A percentile compares a stretch with the other conserved stretches of the same genome.
Evolutionary conservation across 495 filamentous ascomycete genomes (phyloP).

Genomic region (Chaetomidium leptoderma): DNA sequence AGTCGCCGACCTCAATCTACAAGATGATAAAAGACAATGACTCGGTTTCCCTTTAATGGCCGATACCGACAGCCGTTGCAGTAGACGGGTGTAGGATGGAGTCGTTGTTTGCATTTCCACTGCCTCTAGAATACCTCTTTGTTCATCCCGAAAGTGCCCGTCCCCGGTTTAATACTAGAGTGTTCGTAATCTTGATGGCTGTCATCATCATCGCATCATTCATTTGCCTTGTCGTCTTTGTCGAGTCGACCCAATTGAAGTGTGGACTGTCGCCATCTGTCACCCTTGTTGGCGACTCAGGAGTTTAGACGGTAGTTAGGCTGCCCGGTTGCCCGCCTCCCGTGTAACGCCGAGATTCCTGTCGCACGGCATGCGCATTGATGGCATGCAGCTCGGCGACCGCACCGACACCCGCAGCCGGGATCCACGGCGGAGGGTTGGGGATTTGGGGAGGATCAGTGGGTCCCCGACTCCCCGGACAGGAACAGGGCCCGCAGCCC

Average conservation of each 20-base stretch:
- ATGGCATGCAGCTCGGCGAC: not conserved
- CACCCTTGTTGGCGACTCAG: not conserved
- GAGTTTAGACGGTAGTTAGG: not conserved
- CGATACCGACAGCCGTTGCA: not conserved
- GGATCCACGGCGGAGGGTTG: not conserved
- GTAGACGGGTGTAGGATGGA: not conserved
- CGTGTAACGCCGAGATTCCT: not conserved
- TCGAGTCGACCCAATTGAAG: no score
- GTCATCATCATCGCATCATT: slow-evolving; percentile 7
- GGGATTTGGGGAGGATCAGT: not conserved
- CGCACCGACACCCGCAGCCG: slow-evolving; percentile 5
- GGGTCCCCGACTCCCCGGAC: not conserved
- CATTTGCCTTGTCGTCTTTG: not conserved
- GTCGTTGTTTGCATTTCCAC: not conserved
- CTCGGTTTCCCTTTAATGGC: not conserved
- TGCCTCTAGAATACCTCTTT: not conserved
- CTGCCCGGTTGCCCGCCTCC: not conserved
- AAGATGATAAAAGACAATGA: not conserved
- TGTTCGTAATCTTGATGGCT: no score
- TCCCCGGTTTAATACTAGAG: not conserved
- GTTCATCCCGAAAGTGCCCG: slow-evolving; percentile 6
- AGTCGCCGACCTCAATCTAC: slow-evolving; percentile 2
- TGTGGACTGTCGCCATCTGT: not conserved
- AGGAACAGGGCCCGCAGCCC: not conserved
- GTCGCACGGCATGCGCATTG: not conserved